Percentiles rank a stretch among this genome's conserved stretches.
phyloP scores from a whole-genome alignment of 1,284 basidiomycete genomes.

The Ganoderma lingzhi region DNA sequence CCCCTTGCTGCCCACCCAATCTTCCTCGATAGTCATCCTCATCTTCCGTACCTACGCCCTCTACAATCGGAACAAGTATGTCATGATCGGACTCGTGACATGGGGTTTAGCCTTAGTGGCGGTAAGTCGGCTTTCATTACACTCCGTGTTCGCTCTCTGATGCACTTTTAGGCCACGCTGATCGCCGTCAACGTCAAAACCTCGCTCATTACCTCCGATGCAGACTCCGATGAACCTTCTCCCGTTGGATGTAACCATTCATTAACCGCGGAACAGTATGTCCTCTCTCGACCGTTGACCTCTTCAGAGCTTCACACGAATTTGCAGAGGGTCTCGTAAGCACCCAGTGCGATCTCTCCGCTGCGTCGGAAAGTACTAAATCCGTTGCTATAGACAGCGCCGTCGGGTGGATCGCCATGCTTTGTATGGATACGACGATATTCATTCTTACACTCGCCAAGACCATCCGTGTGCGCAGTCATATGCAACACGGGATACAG shows the following conservation, averaged over 20 bases:
- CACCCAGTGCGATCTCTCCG: not conserved
- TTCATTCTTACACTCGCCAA: conserved; percentile 28
- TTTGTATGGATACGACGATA: conserved; percentile 25
- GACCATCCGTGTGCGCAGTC: conserved; percentile 23
- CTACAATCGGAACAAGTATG: conserved; percentile 30
- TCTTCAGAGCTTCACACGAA: not conserved
- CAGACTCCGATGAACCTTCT: not conserved
- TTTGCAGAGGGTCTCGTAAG: conserved; percentile 28
- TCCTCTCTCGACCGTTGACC: not conserved
- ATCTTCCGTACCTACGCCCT: conserved; percentile 31
- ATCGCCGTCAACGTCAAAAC: not conserved
- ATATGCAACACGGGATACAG: conserved; percentile 21
- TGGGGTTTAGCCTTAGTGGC: not conserved
- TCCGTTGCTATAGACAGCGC: conserved; percentile 17
- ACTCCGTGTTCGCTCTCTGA: not conserved
- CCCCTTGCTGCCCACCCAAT: not conserved
- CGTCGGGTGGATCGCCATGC: conserved; percentile 25
- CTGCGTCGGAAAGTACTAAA: not conserved
- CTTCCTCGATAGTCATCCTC: conserved; percentile 9
- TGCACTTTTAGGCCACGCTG: not conserved
- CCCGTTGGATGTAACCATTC: conserved; percentile 21
- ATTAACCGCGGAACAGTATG: conserved; percentile 26
- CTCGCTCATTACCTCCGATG: not conserved
- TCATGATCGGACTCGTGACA: conserved; percentile 19
- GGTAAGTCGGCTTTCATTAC: not conserved